Conservation (phyloP, 768 basidiomycete species). For the Mycena haematopus region DNA sequence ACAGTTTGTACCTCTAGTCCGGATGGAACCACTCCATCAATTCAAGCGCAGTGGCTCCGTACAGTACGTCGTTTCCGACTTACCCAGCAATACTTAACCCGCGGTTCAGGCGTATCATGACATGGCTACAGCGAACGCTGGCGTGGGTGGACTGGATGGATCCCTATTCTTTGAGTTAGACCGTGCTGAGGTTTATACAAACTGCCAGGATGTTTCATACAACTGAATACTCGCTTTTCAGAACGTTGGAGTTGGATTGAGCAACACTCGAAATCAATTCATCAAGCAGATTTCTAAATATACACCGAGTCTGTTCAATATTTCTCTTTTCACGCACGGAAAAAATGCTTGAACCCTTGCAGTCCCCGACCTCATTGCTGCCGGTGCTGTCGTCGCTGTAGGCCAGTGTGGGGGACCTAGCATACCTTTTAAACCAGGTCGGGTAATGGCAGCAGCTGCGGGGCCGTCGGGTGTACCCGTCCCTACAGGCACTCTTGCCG, state of each 20-base stretch:
- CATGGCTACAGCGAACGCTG: conserved; percentile 15
- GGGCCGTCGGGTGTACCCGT: conserved; percentile 20
- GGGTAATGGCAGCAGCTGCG: conserved; percentile 16
- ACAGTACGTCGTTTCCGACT: background rate
- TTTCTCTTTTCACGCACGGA: background rate
- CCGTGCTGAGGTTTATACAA: conserved; percentile 13
- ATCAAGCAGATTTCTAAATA: conserved; percentile 9
- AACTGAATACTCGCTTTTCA: background rate
- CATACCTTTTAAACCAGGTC: conserved; percentile 15
- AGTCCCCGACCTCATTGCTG: conserved; percentile 23
- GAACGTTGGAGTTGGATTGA: conserved; percentile 20
- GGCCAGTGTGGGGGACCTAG: conserved; percentile 17
- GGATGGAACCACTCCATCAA: conserved; percentile 14
- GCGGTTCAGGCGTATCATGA: conserved; percentile 18
- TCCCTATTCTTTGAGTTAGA: conserved; percentile 16
- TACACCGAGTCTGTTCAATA: conserved; percentile 9
- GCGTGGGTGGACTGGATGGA: conserved; percentile 18
- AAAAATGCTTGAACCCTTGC: background rate
- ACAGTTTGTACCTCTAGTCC: conserved; percentile 12
- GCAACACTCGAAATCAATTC: conserved; percentile 14
- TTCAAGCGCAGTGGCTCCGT: conserved; percentile 22
- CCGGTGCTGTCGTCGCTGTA: conserved; percentile 15
- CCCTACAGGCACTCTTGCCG: conserved; percentile 18
- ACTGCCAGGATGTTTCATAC: background rate
- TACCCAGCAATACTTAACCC: background rate